A percentile compares a stretch with the other conserved stretches of the same genome.
These are phyloP conservation scores for Salvia hispanica DNA, from an alignment of 257 asterid species.

Conservation along the genomic window DNA sequence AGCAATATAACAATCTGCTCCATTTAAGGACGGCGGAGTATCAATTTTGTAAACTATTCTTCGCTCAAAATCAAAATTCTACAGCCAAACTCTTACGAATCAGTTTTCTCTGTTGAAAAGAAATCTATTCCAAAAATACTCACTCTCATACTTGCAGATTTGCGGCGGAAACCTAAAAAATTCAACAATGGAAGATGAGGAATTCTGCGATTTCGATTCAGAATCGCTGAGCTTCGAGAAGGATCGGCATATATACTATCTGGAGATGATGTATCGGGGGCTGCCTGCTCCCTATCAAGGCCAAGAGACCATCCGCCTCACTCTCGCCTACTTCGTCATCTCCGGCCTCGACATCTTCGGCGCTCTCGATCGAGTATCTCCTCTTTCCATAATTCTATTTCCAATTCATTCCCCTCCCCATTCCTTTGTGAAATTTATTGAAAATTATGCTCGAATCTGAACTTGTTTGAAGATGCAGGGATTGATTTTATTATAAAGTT, in stretches of 20 bases:
- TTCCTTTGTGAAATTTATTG: neutral
- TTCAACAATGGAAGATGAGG: slow-evolving; percentile 35
- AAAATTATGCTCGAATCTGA: neutral
- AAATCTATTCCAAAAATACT: no score
- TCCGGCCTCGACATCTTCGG: slow-evolving; percentile 74
- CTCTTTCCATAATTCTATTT: slow-evolving; percentile 7
- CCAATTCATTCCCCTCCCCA: no score
- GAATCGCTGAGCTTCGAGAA: slow-evolving; percentile 54
- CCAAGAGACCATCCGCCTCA: slow-evolving; percentile 87
- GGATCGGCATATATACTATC: slow-evolving; percentile 67
- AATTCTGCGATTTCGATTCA: slow-evolving; percentile 27
- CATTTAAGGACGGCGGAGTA: no score
- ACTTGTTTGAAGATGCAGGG: slow-evolving; percentile 23
- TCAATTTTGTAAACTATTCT: neutral
- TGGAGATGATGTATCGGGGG: slow-evolving; percentile 72
- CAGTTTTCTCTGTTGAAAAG: no score
- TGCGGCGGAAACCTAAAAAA: neutral
- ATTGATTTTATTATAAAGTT: slow-evolving; percentile 7
- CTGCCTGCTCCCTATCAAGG: slow-evolving; percentile 71
- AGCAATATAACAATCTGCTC: no score
- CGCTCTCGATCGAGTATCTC: slow-evolving; percentile 70
- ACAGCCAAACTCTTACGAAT: no score
- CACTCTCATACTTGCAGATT: neutral
- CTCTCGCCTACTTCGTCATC: slow-evolving; percentile 80
- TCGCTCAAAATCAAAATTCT: neutral